Percentiles rank a stretch among this genome's conserved stretches.
These are phyloP conservation scores for Tetrahymena borealis DNA, from an alignment of 73 alveolate species.

Conservation along the genomic window DNA sequence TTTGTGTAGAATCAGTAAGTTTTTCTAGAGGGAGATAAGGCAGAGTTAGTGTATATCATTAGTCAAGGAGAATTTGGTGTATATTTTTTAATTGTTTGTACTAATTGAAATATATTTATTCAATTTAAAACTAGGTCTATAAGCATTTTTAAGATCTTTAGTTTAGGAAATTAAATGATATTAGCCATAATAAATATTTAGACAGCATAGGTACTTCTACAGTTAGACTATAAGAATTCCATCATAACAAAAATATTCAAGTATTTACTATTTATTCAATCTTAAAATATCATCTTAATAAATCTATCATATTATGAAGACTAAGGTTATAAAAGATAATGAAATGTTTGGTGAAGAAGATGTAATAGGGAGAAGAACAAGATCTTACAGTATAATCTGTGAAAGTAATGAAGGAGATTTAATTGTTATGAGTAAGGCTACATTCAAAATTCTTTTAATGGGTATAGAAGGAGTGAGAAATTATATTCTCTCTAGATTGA, in stretches of 20 bases:
- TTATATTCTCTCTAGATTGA: neutral
- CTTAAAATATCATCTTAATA: too few species aligned
- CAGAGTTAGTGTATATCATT: neutral
- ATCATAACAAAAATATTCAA: neutral
- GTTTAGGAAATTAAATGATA: neutral
- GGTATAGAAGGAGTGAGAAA: neutral
- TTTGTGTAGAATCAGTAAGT: neutral
- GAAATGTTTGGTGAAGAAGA: neutral
- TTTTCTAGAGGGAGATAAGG: neutral
- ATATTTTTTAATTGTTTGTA: neutral
- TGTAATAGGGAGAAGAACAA: neutral
- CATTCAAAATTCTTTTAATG: neutral
- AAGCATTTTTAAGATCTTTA: neutral
- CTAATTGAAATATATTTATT: neutral
- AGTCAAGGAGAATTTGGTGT: neutral
- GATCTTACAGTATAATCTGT: neutral
- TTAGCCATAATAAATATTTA: neutral
- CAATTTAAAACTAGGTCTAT: neutral
- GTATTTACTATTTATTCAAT: neutral
- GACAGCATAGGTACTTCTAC: neutral
- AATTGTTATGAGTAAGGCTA: neutral
- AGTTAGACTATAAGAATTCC: neutral
- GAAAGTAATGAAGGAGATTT: neutral
- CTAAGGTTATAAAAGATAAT: neutral
- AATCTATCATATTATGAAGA: neutral